Evolutionary conservation across 129 eudicot species (phyloP), one percentile per base, ranked within the genome.

Genomic region (Kitagawia praeruptora): DNA sequence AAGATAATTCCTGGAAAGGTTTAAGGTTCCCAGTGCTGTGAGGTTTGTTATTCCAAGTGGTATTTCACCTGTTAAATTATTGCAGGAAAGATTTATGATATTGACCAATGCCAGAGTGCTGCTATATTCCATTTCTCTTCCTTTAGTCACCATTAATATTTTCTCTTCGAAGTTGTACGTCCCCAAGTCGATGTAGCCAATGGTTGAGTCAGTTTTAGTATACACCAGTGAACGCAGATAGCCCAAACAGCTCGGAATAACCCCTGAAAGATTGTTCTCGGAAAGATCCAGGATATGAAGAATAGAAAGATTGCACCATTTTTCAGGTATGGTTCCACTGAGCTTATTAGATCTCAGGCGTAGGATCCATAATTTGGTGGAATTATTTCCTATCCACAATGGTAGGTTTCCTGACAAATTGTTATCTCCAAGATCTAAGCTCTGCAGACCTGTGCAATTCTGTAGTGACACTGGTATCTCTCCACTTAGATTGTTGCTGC

Each of bases 81-180:
- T 82, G 9, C 53, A 16, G 25, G 79, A 81, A 69, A 82, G 77
- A 71, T 79, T 42, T 4, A 79, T 70, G 21, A 27, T 49, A 34
- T 47, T 66, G 18, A 81, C 64, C 23, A 75, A 12, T 18, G 37
- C 34, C 69, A 77, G 46, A 2, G 46, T 66, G 13, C 37, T 54
- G 58, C 82, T 81, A 51, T 77, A 86, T 56, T 78, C 83, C 37
- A 83, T 34, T 6, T 79, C 27, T 37, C 74, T 77, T 8, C 89
- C 87, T 75, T 79, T 78, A 44, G 82, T 80, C 40, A 83, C 85
- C 46, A 80, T 77, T 38, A 18, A 2, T 14, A 72, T 23, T 41
- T 72, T 49, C 76, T 72, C 76, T 72, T 8, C 27, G 45, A 39
- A 72, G 14, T 18, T 18, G 64, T 54, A 54, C 1, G 10, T 6